Evolutionary conservation across 2,329 filamentous ascomycete species (phyloP), one percentile per base, ranked within the genome.

Genomic region (Lecanicillium sp.): DNA sequence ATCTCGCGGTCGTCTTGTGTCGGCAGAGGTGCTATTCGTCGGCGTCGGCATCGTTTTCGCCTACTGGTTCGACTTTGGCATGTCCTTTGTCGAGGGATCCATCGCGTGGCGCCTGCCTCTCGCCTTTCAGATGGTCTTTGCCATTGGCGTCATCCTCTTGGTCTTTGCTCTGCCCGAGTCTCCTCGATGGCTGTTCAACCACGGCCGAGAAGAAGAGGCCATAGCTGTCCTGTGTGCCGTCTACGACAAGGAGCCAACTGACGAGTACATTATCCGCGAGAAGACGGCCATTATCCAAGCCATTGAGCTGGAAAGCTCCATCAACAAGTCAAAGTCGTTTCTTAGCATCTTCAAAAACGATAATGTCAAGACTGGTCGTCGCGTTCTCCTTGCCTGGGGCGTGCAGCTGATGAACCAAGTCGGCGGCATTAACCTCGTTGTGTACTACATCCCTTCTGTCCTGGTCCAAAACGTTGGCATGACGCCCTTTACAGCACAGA

Each of bases 1-100:
- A 46, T 68, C 71, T 44, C 59, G 71, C 33, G 71, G 70, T 2
- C 69, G 70, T 41, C 58, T 73, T 15, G 69, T 75, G 42, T 71
- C 71, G 56, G 64, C 72, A 36, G 69, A 57, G 7, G 51, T 61
- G 4, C 49, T 61, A 8, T 61, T 64, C 22, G 57, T 66, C 13
- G 60, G 63, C 5, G 52, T 64, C 11, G 61, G 60, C 1, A 57
- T 63, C 11, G 52, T 58, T 18, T 47, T 57, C 31, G 52, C 53
- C 3, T 46, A 57, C 66, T 38, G 52, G 62, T 18, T 49, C 25
- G 36, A 44, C 31, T 49, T 46, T 14, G 59, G 58, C 10, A 53
- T 56, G 17, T 52, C 48, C 4, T 60, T 49, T 33, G 45, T 48
- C 3, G 42, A 42, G 2, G 45, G 45, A 1, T 10, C 42, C 0